Base-by-base conservation (phyloP, 163 green algal species). In the Prototheca wickerhamii region DNA sequence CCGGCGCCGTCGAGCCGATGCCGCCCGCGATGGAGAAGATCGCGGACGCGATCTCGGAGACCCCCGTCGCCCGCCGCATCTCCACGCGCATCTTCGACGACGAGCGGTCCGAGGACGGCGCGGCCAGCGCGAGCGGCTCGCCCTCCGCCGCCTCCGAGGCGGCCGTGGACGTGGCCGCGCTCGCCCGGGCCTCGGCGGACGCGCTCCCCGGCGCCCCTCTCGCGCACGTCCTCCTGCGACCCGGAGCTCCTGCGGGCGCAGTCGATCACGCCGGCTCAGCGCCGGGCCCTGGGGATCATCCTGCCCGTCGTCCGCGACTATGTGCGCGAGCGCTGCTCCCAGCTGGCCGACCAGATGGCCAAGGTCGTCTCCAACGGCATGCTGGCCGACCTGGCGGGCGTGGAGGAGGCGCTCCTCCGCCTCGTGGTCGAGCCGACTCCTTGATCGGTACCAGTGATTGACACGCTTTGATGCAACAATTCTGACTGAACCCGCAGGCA, bases 221-320 rank as follows among this genome's bases (percentile, higher is more conserved):
- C 15, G 15, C 15, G 18, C 42, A 18, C 15, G 42, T 15, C 42
- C 42, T n/a, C 42, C 15, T 51, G 15, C 42, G 42, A 51, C 15
- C 15, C 42, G 15, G 18, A n/a, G 15, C 15, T 18, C 25, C 28
- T n/a, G 53, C 23, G 30, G 15, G 28, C 2, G 12, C 53, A 21
- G 53, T 21, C 29, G 29, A 37, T 37, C 15, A n/a, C 29, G 10
- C 53, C 12, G 15, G 53, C 18, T 8, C 23, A 60, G 53, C 29
- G 28, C 0, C 12, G 12, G 21, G 30, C 35, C 23, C 53, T 60
- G 29, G 12, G 10, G 53, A 25, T 25, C 8, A 25, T 60, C 23
- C 53, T 60, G 29, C 53, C 53, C 15, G 53, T 37, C 29, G 53
- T 60, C 10, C 53, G 53, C 23, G 20, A 8, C 29, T 60, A 60